phyloP scores from a whole-genome alignment of 352 stramenopile species.

The Pythium plurisporium region DNA sequence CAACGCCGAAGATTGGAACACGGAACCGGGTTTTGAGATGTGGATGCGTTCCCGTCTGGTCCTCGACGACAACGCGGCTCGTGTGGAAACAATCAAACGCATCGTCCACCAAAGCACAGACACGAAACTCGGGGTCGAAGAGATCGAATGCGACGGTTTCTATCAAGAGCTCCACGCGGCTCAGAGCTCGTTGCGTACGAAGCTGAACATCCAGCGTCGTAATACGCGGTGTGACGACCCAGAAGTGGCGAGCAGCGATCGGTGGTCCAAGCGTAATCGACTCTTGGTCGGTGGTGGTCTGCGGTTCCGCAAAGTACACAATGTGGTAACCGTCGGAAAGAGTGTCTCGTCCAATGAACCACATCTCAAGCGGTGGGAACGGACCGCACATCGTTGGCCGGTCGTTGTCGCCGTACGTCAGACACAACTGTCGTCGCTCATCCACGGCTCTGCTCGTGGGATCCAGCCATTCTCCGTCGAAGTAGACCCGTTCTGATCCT shows the following conservation, averaged over 20 bases:
- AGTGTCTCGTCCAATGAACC: conserved; percentile 27
- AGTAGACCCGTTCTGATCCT: conserved; percentile 33
- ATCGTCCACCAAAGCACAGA: conserved; percentile 44
- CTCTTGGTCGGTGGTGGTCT: background rate
- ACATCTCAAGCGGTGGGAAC: conserved; percentile 23
- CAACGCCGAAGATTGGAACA: conserved; percentile 31
- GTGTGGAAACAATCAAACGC: conserved; percentile 39
- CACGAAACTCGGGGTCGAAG: conserved; percentile 27
- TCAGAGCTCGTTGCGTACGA: background rate
- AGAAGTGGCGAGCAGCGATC: conserved; percentile 37
- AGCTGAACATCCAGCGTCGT: conserved; percentile 18
- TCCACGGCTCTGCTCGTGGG: background rate
- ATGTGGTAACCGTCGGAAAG: conserved; percentile 33
- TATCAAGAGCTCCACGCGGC: conserved; percentile 26
- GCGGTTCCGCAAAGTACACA: conserved; percentile 32
- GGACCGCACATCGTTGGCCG: conserved; percentile 21
- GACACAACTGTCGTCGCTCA: conserved; percentile 29
- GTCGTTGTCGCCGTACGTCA: conserved; percentile 26
- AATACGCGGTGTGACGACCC: conserved; percentile 33
- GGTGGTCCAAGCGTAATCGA: background rate
- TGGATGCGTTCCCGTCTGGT: background rate
- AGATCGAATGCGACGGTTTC: conserved; percentile 42
- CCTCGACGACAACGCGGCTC: conserved; percentile 25
- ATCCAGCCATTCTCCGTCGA: conserved; percentile 35
- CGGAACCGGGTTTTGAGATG: conserved; percentile 28